Evolutionary conservation across 2,329 filamentous ascomycete genomes (phyloP).

Genomic region (Ophiosphaerella narmari): DNA sequence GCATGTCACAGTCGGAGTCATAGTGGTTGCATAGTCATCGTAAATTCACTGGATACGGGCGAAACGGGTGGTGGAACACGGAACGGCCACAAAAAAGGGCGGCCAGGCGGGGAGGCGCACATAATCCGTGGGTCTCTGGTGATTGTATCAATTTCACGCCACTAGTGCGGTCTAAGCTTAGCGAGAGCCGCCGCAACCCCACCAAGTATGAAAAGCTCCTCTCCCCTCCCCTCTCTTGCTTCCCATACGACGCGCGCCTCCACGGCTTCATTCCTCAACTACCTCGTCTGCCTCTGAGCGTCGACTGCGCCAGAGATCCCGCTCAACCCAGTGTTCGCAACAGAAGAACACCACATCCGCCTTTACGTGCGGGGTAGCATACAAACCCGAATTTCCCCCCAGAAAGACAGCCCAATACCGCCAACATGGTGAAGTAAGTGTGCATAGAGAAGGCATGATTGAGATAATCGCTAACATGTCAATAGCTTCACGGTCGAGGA

Average conservation of each 20-base stretch:
- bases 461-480: conserved; percentile 54
- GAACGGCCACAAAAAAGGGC: conserved; percentile 10
- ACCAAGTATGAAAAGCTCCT: conserved; percentile 6
- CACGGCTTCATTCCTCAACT: conserved; percentile 26
- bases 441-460: no score
- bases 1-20: background rate
- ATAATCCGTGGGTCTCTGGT: background rate
- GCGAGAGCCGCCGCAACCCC: background rate
- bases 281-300: conserved; percentile 35
- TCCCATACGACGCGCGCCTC: conserved; percentile 24
- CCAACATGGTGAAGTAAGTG: conserved; percentile 99
- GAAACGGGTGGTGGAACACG: background rate
- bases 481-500: conserved; percentile 96
- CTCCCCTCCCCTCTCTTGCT: conserved; percentile 14
- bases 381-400: conserved; percentile 43
- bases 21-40: conserved; percentile 1
- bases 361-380: conserved; percentile 40
- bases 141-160: background rate
- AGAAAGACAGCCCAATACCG: conserved; percentile 64
- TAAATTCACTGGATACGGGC: background rate
- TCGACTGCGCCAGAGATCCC: conserved; percentile 40
- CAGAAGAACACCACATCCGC: conserved; percentile 26
- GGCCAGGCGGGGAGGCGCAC: conserved; percentile 1
- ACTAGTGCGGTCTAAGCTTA: background rate
- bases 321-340: conserved; percentile 20